Evolutionary conservation across 208 protist species (phyloP), one percentile per base, ranked within the genome.

Genomic region (Pavlovales sp.): DNA sequence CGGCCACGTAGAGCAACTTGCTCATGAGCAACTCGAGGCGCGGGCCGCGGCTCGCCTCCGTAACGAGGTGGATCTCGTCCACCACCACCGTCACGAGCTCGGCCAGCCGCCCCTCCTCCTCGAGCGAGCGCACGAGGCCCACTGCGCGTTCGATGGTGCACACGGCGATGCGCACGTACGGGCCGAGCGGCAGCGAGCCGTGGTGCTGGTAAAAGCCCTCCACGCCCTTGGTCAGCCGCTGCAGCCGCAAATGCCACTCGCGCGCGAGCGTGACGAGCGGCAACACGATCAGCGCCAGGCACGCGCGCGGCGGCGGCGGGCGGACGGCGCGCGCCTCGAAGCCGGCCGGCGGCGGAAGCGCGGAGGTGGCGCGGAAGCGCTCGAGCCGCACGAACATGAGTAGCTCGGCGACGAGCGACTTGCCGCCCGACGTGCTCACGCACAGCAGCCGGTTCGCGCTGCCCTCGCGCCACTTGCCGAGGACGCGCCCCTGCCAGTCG

Each of bases 21-120:
- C 37, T 20, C 7, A 77, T 5, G 2, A 76, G 44, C 20, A 46
- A 57, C 82, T 86, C 82, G 36, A 86, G 38, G 39, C 0, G 46
- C 22, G 67, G 67, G 4, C 67, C 67, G 14, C 67, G 83, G 0
- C 11, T 10, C 20, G 39, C 30, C 20, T 87, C 83, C 0, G 39
- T n/a, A 4, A 79, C 40, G n/a, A 87, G 0, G 83, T 87, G 83
- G 18, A 79, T 2, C 40, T 87, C 83, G 71, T 87, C 83, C 40
- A 71, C n/a, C 8, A 79, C 39, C 37, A 79, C 83, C 2, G 30
- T 30, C 4, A 78, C 46, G 67, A 87, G 41, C 67, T 78, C 83
- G 38, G 18, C 4, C 18, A 87, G 67, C 40, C 83, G 34, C 8
- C 67, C 83, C n/a, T 77, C n/a, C 1, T 79, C 67, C 0, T n/a